Conservation (phyloP, 2,329 filamentous ascomycete genomes). For the Sporothrix pseudoabietina region DNA sequence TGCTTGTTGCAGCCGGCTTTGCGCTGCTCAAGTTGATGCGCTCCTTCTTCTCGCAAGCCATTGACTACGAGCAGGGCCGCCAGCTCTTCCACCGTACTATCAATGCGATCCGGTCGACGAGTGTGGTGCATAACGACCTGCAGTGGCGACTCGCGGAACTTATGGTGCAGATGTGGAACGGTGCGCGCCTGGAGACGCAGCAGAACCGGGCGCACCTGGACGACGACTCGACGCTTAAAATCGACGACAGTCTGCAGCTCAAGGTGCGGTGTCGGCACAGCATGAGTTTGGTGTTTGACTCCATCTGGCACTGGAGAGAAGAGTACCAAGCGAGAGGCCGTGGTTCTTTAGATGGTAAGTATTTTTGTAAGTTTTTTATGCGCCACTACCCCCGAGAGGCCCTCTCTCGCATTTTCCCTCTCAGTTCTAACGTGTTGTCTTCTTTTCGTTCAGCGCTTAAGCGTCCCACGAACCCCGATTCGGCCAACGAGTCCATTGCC, state of each 20-base stretch:
- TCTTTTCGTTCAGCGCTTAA: slow-evolving; percentile 63
- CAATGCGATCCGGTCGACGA: slow-evolving; percentile 69
- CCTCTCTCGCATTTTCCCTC: neutral
- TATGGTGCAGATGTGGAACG: slow-evolving; percentile 87
- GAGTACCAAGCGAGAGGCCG: slow-evolving; percentile 73
- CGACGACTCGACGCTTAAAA: slow-evolving; percentile 53
- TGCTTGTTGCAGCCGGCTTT: slow-evolving; percentile 80
- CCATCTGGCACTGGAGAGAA: slow-evolving; percentile 82
- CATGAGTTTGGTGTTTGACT: slow-evolving; percentile 83
- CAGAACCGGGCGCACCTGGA: slow-evolving; percentile 51
- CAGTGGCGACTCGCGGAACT: slow-evolving; percentile 78
- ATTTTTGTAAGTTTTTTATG: slow-evolving; percentile 8
- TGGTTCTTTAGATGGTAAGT: slow-evolving; percentile 70
- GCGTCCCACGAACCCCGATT: slow-evolving; percentile 84
- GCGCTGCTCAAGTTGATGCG: slow-evolving; percentile 76
- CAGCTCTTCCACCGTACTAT: slow-evolving; percentile 72
- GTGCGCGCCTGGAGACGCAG: slow-evolving; percentile 55
- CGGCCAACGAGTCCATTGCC: slow-evolving; percentile 70
- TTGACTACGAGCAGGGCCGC: slow-evolving; percentile 68
- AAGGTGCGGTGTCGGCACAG: slow-evolving; percentile 83
- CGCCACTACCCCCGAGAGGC: neutral
- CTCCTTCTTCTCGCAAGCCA: slow-evolving; percentile 72
- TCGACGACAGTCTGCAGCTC: slow-evolving; percentile 74
- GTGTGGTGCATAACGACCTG: slow-evolving; percentile 75
- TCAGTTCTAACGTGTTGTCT: neutral